Percentiles rank a stretch among this genome's conserved stretches.
phyloP scores from a whole-genome alignment of 805 yeast genomes.

The Pichia rugopelliculosa region DNA sequence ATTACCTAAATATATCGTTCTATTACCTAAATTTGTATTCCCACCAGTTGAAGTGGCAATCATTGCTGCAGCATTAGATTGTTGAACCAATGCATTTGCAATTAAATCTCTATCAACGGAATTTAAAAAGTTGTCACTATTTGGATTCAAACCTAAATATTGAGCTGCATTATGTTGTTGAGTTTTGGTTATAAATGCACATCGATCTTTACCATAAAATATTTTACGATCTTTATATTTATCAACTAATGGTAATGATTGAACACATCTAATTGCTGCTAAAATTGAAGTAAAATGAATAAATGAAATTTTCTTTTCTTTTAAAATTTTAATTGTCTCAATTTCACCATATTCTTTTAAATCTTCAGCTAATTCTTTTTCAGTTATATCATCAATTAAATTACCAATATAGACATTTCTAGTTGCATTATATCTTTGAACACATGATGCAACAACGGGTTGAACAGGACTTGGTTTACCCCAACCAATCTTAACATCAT shows the following conservation, averaged over 20 bases:
- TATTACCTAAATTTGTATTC: constrained; percentile 80
- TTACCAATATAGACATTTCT: constrained; percentile 89
- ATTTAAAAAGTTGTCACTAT: constrained; percentile 72
- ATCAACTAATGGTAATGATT: constrained; percentile 58
- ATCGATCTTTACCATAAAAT: constrained; percentile 88
- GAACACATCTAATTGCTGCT: constrained; percentile 81
- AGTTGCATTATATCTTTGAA: constrained; percentile 82
- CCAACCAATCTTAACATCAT: constrained; percentile 89
- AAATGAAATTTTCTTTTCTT: constrained; percentile 81
- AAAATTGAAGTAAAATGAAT: constrained; percentile 82
- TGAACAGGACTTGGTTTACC: constrained; percentile 73
- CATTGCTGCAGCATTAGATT: constrained; percentile 96
- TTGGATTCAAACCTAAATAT: constrained; percentile 84
- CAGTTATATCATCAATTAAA: constrained; percentile 52
- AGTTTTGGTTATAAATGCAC: constrained; percentile 89
- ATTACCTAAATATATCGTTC: constrained; percentile 88
- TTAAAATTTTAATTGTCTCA: constrained; percentile 73
- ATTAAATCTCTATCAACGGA: constrained; percentile 47
- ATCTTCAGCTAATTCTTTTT: constrained; percentile 59
- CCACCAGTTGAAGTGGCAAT: constrained; percentile 95
- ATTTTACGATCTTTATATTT: constrained; percentile 74
- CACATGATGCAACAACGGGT: constrained; percentile 67
- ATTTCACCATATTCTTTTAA: constrained; percentile 71
- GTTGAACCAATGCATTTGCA: constrained; percentile 77
- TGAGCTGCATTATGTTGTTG: constrained; percentile 97